A percentile compares a stretch with the other conserved stretches of the same genome.
Evolutionary conservation across 805 yeast species (phyloP).

Genomic region (Babjeviella inositovora): DNA sequence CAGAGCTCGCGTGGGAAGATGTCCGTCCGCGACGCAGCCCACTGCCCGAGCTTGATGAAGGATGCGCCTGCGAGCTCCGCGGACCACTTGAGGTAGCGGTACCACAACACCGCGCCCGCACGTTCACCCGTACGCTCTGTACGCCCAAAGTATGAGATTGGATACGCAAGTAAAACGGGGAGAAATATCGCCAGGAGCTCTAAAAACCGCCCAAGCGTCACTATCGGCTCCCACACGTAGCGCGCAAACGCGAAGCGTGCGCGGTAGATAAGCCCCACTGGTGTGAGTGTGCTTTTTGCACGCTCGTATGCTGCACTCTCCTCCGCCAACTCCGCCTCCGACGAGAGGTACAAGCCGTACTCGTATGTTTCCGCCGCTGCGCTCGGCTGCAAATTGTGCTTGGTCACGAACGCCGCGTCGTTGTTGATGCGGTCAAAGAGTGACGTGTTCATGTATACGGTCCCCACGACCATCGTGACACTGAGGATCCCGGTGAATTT

Average conservation of each 20-base stretch:
- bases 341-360: slow-evolving; percentile 42
- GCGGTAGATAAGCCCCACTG: slow-evolving; percentile 14
- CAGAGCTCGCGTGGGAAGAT: slow-evolving; percentile 74
- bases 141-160: slow-evolving; percentile 24
- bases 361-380: slow-evolving; percentile 50
- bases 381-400: slow-evolving; percentile 25
- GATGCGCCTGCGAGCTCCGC: slow-evolving; percentile 88
- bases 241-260: slow-evolving; percentile 31
- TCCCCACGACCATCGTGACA: too few species aligned
- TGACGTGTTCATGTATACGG: too few species aligned
- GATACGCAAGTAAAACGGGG: slow-evolving; percentile 55
- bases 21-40: slow-evolving; percentile 98
- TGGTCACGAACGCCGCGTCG: slow-evolving; percentile 5
- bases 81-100: slow-evolving; percentile 36
- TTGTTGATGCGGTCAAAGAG: too few species aligned
- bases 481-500: too few species aligned
- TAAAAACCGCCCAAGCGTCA: slow-evolving; percentile 51
- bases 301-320: slow-evolving; percentile 17
- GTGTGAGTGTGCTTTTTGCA: slow-evolving; percentile 5
- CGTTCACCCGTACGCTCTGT: slow-evolving; percentile 39
- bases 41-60: slow-evolving; percentile 84
- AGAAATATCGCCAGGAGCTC: slow-evolving; percentile 51
- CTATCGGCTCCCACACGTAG: slow-evolving; percentile 49
- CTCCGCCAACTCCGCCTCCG: slow-evolving; percentile 34
- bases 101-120: slow-evolving; percentile 63